Evolutionary conservation across 176 grass and related monocot species (phyloP).

Genomic region (Triticum monococcum): DNA sequence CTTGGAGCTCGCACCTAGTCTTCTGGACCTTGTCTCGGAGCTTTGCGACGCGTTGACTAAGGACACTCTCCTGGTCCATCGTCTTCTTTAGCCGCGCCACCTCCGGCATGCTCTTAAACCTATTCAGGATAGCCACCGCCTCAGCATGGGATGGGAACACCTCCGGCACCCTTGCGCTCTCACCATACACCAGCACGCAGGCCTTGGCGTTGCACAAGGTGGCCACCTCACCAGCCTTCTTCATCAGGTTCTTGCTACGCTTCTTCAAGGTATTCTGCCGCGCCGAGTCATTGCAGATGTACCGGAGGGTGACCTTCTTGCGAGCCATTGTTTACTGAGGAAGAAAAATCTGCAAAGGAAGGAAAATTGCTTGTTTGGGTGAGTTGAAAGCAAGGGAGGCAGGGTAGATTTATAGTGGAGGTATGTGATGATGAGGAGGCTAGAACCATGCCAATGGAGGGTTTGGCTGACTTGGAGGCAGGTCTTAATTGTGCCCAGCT

Average conservation of each 20-base stretch:
- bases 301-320: constrained; percentile 31
- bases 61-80: constrained; percentile 35
- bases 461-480: too few relatives aligned
- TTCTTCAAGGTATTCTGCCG: constrained; percentile 30
- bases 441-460: too few relatives aligned
- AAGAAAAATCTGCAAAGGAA: too few relatives aligned
- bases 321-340: constrained; percentile 10
- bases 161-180: background rate
- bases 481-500: too few relatives aligned
- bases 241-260: constrained; percentile 18
- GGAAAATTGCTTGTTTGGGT: too few relatives aligned
- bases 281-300: constrained; percentile 17
- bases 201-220: constrained; percentile 31
- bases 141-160: constrained; percentile 17
- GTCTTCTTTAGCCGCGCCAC: constrained; percentile 33
- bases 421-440: too few relatives aligned
- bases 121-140: background rate
- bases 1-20: background rate
- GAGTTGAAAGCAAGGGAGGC: too few relatives aligned
- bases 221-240: constrained; percentile 36
- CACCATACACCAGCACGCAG: constrained; percentile 29
- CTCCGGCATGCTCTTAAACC: constrained; percentile 37
- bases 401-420: too few relatives aligned
- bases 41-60: constrained; percentile 21
- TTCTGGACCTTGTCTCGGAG: constrained; percentile 14